Evolutionary conservation across 768 basidiomycete species (phyloP).

Genomic region (Terana coerulea): DNA sequence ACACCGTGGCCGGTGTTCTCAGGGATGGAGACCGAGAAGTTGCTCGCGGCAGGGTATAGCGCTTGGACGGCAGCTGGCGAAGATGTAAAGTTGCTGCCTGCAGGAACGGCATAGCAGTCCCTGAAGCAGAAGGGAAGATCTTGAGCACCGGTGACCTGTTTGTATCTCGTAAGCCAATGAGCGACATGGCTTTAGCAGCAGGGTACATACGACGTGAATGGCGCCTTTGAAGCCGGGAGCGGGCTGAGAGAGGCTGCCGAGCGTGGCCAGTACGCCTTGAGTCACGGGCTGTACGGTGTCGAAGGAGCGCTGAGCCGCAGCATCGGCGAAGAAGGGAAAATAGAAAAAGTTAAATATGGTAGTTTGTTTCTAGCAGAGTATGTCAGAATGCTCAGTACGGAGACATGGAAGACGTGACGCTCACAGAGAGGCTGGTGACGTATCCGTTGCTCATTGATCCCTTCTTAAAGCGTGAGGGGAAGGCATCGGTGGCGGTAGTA

Average conservation of each 20-base stretch:
- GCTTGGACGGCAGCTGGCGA: neutral
- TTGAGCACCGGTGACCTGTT: neutral
- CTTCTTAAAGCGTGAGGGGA: neutral
- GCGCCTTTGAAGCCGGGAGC: neutral
- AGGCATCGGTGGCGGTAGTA: neutral
- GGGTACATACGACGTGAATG: conserved; percentile 1
- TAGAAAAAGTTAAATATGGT: conserved; percentile 1
- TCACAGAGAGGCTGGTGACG: neutral
- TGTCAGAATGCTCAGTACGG: too few relatives aligned
- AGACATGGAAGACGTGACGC: too few relatives aligned
- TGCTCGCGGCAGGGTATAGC: neutral
- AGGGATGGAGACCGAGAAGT: neutral
- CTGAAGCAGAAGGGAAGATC: conserved; percentile 1
- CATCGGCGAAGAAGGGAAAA: neutral
- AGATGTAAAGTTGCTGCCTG: neutral
- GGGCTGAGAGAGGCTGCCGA: neutral
- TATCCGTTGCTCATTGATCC: neutral
- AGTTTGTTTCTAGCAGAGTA: too few relatives aligned
- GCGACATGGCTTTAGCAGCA: too few relatives aligned
- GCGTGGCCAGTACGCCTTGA: neutral
- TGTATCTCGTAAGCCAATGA: too few relatives aligned
- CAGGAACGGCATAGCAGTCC: conserved; percentile 2
- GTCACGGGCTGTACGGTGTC: neutral
- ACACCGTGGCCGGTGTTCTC: conserved; percentile 1
- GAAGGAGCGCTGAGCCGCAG: neutral